Evolutionary conservation across 1,139 yeast species (phyloP).

Genomic region (Kodamaea alishanica): DNA sequence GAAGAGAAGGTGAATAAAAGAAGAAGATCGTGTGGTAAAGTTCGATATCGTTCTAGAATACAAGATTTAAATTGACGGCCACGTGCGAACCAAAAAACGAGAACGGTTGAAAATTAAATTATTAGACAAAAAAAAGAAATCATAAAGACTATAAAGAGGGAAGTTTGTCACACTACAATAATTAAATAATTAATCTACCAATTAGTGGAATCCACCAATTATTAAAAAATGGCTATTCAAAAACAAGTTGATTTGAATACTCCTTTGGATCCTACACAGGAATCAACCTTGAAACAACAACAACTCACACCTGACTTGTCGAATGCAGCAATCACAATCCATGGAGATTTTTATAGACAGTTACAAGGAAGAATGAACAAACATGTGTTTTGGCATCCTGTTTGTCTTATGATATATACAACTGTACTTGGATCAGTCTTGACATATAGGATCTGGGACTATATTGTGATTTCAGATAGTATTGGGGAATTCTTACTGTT

Average conservation of each 20-base stretch:
- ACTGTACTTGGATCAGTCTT: constrained; percentile 18
- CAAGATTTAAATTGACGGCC: too few species aligned
- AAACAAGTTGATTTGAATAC: constrained; percentile 47
- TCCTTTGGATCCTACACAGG: constrained; percentile 50
- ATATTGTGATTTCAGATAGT: constrained; percentile 33
- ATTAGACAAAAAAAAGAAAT: too few species aligned
- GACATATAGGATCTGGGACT: constrained; percentile 33
- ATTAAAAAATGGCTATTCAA: constrained; percentile 29
- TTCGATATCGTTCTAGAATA: too few species aligned
- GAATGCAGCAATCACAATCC: constrained; percentile 57
- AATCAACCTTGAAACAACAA: constrained; percentile 46
- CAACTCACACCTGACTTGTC: constrained; percentile 53
- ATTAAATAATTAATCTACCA: neutral
- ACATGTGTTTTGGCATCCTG: constrained; percentile 47
- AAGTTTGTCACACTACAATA: neutral
- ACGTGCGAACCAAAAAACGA: too few species aligned
- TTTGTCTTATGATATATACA: constrained; percentile 29
- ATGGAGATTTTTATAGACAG: constrained; percentile 61
- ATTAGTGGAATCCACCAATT: neutral
- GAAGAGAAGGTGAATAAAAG: too few species aligned
- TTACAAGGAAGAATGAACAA: constrained; percentile 51
- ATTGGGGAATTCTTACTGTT: constrained; percentile 31
- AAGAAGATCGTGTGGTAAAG: too few species aligned
- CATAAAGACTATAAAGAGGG: too few species aligned
- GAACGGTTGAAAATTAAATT: too few species aligned